These are phyloP conservation scores for Plasmodium fragile DNA, from an alignment of 169 alveolate species.

Conservation along the genomic window DNA sequence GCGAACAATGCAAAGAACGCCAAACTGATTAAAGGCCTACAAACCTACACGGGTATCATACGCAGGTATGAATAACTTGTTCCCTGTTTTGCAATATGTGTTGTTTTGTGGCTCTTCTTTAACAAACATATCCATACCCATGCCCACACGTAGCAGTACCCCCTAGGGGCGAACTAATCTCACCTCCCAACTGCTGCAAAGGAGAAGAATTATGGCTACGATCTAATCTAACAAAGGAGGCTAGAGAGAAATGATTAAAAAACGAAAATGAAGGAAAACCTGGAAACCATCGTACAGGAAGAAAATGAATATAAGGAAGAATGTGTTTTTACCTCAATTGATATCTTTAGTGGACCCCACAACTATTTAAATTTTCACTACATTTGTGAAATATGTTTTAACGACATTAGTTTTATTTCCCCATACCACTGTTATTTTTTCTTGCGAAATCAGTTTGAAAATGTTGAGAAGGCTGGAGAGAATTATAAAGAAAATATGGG, in stretches of 20 bases:
- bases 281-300: neutral
- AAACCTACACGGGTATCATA: neutral
- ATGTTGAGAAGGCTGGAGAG: conserved; percentile 3
- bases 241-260: neutral
- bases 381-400: conserved; percentile 65
- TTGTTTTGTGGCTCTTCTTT: neutral
- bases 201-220: conserved; percentile 8
- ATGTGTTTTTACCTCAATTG: conserved; percentile 74
- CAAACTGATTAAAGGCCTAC: neutral
- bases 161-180: neutral
- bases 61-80: neutral
- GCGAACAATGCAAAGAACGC: neutral
- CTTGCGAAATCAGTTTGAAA: conserved; percentile 50
- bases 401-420: conserved; percentile 61
- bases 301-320: conserved; percentile 76
- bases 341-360: conserved; percentile 68
- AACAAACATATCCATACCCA: neutral
- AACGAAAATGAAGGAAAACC: conserved; percentile 29
- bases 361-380: conserved; percentile 57
- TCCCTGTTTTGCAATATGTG: neutral
- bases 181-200: conserved; percentile 3
- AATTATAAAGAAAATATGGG: conserved; percentile 22
- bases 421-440: conserved; percentile 76
- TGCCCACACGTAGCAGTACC: neutral
- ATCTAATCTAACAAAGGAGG: neutral